phyloP scores from a whole-genome alignment of 176 grass and related monocot species.

The Stipa capillata region DNA sequence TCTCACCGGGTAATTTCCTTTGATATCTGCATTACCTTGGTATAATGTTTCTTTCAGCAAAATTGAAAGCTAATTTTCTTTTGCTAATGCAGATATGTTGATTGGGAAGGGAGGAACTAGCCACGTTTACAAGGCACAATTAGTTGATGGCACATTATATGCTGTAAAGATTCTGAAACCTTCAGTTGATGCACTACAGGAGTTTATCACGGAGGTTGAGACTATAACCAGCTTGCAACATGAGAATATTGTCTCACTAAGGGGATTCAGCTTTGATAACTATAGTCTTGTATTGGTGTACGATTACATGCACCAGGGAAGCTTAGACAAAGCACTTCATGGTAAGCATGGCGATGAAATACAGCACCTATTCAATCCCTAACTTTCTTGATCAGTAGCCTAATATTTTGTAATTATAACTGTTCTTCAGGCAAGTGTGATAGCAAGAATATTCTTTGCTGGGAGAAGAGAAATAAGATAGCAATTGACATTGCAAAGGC shows the following conservation, averaged over 20 bases:
- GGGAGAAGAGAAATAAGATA: slow-evolving; percentile 73
- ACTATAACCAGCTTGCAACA: slow-evolving; percentile 63
- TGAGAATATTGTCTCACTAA: slow-evolving; percentile 62
- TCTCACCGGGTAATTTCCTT: slow-evolving; percentile 58
- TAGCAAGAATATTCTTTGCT: slow-evolving; percentile 45
- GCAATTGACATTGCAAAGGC: slow-evolving; percentile 67
- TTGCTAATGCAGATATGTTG: slow-evolving; percentile 61
- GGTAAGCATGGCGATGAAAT: slow-evolving; percentile 30
- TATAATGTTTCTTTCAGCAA: neutral
- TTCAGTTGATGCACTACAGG: slow-evolving; percentile 59
- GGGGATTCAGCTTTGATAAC: slow-evolving; percentile 87
- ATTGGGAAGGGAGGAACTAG: slow-evolving; percentile 95
- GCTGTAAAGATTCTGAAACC: slow-evolving; percentile 88
- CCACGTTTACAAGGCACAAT: slow-evolving; percentile 68
- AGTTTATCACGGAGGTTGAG: slow-evolving; percentile 78
- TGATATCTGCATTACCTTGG: neutral
- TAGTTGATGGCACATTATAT: slow-evolving; percentile 47
- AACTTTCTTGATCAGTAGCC: neutral
- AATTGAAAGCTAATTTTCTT: neutral
- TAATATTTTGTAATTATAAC: neutral
- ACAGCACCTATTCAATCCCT: neutral
- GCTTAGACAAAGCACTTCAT: slow-evolving; percentile 84
- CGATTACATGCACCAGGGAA: slow-evolving; percentile 76
- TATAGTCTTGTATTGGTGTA: slow-evolving; percentile 79
- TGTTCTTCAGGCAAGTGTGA: slow-evolving; percentile 48